Percentiles rank a stretch among this genome's conserved stretches.
Evolutionary conservation across 495 filamentous ascomycete genomes (phyloP).

Genomic region (Cudoniella acicularis): DNA sequence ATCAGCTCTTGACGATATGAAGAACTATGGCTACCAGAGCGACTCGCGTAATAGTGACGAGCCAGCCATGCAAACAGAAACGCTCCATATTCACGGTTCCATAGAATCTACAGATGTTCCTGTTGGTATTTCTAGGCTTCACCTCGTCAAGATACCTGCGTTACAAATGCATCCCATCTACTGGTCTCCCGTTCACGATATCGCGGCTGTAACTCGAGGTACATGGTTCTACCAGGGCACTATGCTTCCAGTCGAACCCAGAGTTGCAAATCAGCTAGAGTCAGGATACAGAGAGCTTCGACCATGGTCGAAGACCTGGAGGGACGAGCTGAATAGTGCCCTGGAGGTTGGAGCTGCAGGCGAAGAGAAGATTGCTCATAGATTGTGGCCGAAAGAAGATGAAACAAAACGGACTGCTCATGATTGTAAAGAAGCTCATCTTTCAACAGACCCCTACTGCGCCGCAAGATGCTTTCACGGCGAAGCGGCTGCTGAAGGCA

Average conservation of each 20-base stretch:
- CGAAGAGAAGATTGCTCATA: slow-evolving; percentile 83
- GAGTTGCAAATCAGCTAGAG: slow-evolving; percentile 90
- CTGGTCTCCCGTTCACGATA: slow-evolving; percentile 93
- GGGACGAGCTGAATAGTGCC: slow-evolving; percentile 86
- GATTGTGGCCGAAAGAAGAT: slow-evolving; percentile 66
- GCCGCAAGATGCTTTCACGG: slow-evolving; percentile 51
- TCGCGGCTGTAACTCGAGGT: slow-evolving; percentile 74
- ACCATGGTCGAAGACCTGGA: slow-evolving; percentile 91
- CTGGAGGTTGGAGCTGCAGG: slow-evolving; percentile 86
- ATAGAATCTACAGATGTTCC: slow-evolving; percentile 50
- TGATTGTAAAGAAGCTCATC: slow-evolving; percentile 20
- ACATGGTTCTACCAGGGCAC: slow-evolving; percentile 98
- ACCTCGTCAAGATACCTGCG: slow-evolving; percentile 51
- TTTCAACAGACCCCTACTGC: slow-evolving; percentile 45
- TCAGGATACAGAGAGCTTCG: slow-evolving; percentile 80
- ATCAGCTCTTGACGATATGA: not conserved
- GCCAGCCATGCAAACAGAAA: slow-evolving; percentile 12
- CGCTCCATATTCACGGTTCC: slow-evolving; percentile 1
- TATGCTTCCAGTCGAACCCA: slow-evolving; percentile 82
- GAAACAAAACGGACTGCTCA: slow-evolving; percentile 32
- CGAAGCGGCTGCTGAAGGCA: slow-evolving; percentile 50
- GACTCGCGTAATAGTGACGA: not conserved
- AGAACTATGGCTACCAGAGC: not conserved
- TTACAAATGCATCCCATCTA: slow-evolving; percentile 94
- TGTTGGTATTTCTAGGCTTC: slow-evolving; percentile 74